Evolutionary conservation across 345 rosid species (phyloP).

Genomic region (Pistacia integerrima): DNA sequence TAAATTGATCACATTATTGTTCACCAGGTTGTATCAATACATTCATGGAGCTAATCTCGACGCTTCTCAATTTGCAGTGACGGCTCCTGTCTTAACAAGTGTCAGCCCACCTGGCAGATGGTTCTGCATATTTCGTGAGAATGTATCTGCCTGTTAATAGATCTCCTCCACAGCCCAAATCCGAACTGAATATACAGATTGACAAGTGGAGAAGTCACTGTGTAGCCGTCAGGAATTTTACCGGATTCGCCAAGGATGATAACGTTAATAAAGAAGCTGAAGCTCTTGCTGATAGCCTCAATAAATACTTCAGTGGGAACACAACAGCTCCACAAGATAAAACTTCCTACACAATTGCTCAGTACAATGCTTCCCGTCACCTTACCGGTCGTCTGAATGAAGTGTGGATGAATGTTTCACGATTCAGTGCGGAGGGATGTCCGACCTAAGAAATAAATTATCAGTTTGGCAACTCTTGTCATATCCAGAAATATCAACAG

Average conservation of each 20-base stretch:
- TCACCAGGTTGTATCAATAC: conserved; percentile 46
- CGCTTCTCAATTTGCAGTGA: conserved; percentile 24
- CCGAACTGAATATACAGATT: conserved; percentile 40
- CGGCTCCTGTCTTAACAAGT: conserved; percentile 51
- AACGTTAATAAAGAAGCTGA: conserved; percentile 32
- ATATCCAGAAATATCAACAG: neutral
- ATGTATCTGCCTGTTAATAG: conserved; percentile 20
- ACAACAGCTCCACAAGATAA: neutral
- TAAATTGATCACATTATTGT: too few relatives aligned
- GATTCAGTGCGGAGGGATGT: conserved; percentile 22
- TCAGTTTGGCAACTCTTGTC: neutral
- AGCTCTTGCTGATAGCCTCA: conserved; percentile 35
- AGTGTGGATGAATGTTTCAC: conserved; percentile 46
- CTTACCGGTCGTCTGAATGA: conserved; percentile 38
- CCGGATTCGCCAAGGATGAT: conserved; percentile 46
- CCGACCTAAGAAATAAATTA: neutral
- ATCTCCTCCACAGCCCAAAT: conserved; percentile 35
- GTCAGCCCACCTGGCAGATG: conserved; percentile 13
- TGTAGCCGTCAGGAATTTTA: conserved; percentile 43
- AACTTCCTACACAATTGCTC: conserved; percentile 38
- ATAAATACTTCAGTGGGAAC: conserved; percentile 1
- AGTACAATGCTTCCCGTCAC: conserved; percentile 44
- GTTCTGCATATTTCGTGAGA: conserved; percentile 17
- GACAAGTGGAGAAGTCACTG: conserved; percentile 40
- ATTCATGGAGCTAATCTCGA: conserved; percentile 47